Evolutionary conservation across 1,284 basidiomycete species (phyloP), one percentile per base, ranked within the genome.

Genomic region (Ustilago loliicola): DNA sequence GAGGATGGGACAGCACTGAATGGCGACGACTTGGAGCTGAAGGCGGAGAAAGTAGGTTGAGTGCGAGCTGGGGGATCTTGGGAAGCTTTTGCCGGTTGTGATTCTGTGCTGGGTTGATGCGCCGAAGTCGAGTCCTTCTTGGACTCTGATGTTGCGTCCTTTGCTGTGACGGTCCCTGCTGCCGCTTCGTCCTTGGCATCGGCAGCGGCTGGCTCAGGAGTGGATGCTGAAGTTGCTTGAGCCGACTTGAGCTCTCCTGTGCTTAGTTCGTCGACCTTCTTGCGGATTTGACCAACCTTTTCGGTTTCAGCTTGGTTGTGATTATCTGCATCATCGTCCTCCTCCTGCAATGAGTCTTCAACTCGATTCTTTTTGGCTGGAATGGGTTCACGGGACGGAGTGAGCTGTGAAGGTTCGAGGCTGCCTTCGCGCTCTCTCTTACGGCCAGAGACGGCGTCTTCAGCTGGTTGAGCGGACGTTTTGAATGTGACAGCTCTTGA

Each of bases 361-460:
- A 83, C 32, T 8, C 81, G 69, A 30, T 83, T 83, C 73, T 83
- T 83, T 57, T 83, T 83, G 25, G 80, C 55, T 0, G 81, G 81
- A 10, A 83, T 67, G 10, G 77, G 47, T 23, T 81, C 79, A 34
- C 58, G 61, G 15, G 69, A 64, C 15, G 72, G 67, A 2, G 67
- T 70, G 21, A 59, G 54, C 21, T 71, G 77, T 8, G 74, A 47
- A 4, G 81, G 81, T 36, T 83, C 81, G 19, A 83, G 61, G 32
- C 81, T 83, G 9, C 78, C 80, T 47, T 83, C 81, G 27, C 81
- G 70, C 32, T 83, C 81, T 17, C 81, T 53, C 36, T 83, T 83
- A 10, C 81, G 69, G 42, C 79, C 65, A 30, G 73, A 57, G 27
- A 61, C 45, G 34, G 71, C 59, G 10, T 81, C 78, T 48, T 68